Evolutionary conservation across 371 early-diverging fungal species (phyloP), one percentile per base, ranked within the genome.

Genomic region (Dichotomocladium elegans): DNA sequence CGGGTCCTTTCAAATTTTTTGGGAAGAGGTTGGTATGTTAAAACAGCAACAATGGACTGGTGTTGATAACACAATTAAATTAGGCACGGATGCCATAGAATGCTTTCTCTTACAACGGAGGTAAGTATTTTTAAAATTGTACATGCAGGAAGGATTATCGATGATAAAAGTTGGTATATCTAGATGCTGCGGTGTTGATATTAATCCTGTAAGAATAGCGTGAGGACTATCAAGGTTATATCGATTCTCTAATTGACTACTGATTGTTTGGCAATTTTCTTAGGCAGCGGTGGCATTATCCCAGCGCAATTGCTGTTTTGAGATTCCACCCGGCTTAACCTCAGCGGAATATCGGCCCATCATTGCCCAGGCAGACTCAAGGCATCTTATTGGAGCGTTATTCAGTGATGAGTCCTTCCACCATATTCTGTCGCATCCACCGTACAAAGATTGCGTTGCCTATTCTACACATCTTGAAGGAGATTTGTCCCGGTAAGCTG

Each of bases 371-470:
- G 89, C 86, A 11, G 92, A 92, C 58, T 77, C 90, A 4, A 79
- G 91, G 4, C 58, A 79, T 29, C 63, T 89, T 14, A 49, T 58
- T 4, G 88, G 88, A 5, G 58, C 82, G 0, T 51, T 79, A 17
- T 87, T 90, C 57, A 76, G 63, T 24, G 81, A 74, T 40, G 83
- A 82, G 33, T 75, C 81, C 0, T 93, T 88, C 56, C 91, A 92
- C 66, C 93, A 92, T 58, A 74, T 95, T 4, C 77, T 95, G 25
- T 90, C 92, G 0, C 95, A 95, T 60, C 95, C 95, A 15, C 95
- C 95, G 0, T 95, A 95, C 73, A 94, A 95, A 64, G 93, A 95
- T 62, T 94, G 94, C 54, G 90, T 92, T 0, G 79, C 85, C 1
- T 90, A 90, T 53, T 82, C 82, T 3, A 77, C 79, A 2, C 81